These are phyloP conservation scores for Russula earlei DNA, from an alignment of 768 basidiomycete genomes.

Conservation along the genomic window DNA sequence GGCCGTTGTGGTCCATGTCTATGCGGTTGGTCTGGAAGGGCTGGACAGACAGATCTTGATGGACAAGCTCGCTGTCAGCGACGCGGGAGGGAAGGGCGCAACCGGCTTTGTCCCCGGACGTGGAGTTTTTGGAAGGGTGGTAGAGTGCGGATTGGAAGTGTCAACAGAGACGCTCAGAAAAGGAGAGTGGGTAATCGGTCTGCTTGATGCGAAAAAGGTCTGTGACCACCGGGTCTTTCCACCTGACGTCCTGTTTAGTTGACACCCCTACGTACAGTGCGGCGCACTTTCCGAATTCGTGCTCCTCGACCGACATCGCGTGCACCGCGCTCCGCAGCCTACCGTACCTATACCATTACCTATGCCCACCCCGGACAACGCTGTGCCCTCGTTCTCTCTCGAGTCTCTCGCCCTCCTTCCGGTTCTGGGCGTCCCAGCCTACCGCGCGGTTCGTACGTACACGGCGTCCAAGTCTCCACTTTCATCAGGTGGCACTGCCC, in stretches of 20 bases:
- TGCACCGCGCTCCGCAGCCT: constrained; percentile 60
- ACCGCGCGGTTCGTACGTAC: constrained; percentile 63
- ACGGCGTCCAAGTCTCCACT: constrained; percentile 16
- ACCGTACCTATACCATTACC: constrained; percentile 25
- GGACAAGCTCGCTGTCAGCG: constrained; percentile 28
- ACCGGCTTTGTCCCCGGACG: constrained; percentile 77
- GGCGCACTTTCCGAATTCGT: constrained; percentile 89
- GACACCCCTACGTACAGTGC: constrained; percentile 36
- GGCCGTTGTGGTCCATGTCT: constrained; percentile 77
- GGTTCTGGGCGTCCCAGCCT: constrained; percentile 68
- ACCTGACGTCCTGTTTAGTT: constrained; percentile 15
- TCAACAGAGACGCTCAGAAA: constrained; percentile 46
- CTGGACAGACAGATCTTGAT: constrained; percentile 62
- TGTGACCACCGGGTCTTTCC: constrained; percentile 8
- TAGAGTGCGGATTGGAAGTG: constrained; percentile 80
- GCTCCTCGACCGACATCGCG: constrained; percentile 65
- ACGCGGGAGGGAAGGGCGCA: constrained; percentile 20
- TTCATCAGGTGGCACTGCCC: constrained; percentile 27
- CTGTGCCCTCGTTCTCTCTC: constrained; percentile 13
- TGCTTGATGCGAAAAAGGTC: constrained; percentile 76
- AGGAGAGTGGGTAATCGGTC: constrained; percentile 83
- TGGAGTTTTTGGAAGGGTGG: constrained; percentile 74
- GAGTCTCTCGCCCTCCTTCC: constrained; percentile 61
- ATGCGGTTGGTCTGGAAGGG: constrained; percentile 77
- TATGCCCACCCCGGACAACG: constrained; percentile 21